Conservation (phyloP, 495 filamentous ascomycete genomes). For the Chlorociboria aeruginascens region DNA sequence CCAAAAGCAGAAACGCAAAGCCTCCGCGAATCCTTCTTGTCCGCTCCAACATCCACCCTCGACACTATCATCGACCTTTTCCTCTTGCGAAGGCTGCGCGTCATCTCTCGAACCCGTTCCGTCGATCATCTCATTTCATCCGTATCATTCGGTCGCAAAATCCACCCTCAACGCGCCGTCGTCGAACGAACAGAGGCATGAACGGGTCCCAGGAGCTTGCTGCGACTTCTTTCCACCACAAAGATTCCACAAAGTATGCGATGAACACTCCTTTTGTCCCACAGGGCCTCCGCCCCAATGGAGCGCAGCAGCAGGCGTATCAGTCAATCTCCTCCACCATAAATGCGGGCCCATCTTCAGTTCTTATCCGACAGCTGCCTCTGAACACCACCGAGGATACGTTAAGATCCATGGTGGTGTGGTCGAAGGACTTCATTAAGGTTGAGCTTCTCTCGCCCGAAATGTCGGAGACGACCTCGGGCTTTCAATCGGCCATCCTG, state of each 20-base stretch:
- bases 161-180: no score
- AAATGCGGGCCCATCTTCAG: conserved; percentile 14
- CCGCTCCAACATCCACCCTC: no score
- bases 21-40: no score
- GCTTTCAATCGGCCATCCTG: conserved; percentile 62
- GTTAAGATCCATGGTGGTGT: conserved; percentile 71
- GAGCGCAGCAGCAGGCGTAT: conserved; percentile 15
- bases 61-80: no score
- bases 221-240: conserved; percentile 9
- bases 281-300: conserved; percentile 13
- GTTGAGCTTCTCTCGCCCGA: conserved; percentile 58
- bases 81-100: no score
- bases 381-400: conserved; percentile 58
- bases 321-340: conserved; percentile 18
- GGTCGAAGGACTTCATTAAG: conserved; percentile 70
- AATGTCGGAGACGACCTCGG: conserved; percentile 52
- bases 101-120: no score
- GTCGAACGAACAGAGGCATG: background rate
- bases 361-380: conserved; percentile 65
- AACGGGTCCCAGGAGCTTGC: background rate
- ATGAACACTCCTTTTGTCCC: conserved; percentile 20
- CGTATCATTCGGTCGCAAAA: no score
- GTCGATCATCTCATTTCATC: no score
- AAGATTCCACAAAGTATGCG: conserved; percentile 14
- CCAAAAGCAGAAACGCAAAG: no score